Evolutionary conservation across 352 stramenopile genomes (phyloP).

Genomic region (Globisporangium alternatum): DNA sequence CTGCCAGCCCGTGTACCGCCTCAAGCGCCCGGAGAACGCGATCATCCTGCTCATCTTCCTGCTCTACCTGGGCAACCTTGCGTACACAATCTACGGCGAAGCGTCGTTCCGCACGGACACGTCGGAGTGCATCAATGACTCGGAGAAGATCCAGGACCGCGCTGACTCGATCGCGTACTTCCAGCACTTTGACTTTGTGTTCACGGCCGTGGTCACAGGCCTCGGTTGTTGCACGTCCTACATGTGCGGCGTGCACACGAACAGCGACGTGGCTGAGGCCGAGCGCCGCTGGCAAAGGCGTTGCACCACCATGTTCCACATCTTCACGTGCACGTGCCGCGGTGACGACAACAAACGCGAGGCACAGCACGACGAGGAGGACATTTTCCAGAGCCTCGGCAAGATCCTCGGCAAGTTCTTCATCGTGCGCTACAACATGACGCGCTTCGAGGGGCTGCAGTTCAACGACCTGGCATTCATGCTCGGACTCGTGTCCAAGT

Average conservation of each 20-base stretch:
- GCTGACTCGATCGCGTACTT: conserved; percentile 57
- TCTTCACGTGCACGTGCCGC: conserved; percentile 47
- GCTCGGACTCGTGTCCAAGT: conserved; percentile 57
- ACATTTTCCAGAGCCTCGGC: conserved; percentile 68
- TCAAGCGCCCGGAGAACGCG: conserved; percentile 44
- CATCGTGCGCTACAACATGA: conserved; percentile 64
- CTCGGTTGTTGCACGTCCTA: conserved; percentile 52
- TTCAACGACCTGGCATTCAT: conserved; percentile 75
- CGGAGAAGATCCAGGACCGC: conserved; percentile 49
- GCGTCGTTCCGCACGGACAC: conserved; percentile 47
- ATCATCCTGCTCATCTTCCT: conserved; percentile 60
- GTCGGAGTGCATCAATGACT: conserved; percentile 44
- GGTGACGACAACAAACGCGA: conserved; percentile 21
- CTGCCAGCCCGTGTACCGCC: conserved; percentile 52
- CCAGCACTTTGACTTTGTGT: conserved; percentile 71
- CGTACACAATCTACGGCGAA: conserved; percentile 63
- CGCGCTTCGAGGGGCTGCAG: conserved; percentile 59
- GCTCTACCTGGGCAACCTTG: conserved; percentile 50
- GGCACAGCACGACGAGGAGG: conserved; percentile 41
- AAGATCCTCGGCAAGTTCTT: conserved; percentile 73
- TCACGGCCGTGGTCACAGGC: conserved; percentile 40
- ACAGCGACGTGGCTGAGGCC: conserved; percentile 43
- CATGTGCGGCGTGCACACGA: conserved; percentile 66
- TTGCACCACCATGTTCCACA: conserved; percentile 56
- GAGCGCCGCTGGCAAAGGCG: conserved; percentile 66